A percentile compares a stretch with the other conserved stretches of the same genome.
Evolutionary conservation across 306 rosid species (phyloP).

Genomic region (Castanea crenata): DNA sequence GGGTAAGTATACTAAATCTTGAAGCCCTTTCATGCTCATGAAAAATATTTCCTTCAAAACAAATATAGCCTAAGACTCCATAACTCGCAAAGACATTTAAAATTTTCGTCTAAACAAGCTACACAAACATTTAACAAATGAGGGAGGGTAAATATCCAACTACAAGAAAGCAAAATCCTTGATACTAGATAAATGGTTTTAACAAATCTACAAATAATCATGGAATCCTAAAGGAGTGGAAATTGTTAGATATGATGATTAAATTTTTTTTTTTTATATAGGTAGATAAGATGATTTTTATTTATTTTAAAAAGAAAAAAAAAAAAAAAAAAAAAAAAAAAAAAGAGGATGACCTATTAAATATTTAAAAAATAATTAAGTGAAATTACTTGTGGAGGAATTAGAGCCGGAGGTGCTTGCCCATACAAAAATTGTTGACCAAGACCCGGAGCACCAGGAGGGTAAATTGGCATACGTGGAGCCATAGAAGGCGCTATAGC

Average conservation of each 20-base stretch:
- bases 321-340: background rate
- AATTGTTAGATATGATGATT: background rate
- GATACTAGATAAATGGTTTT: background rate
- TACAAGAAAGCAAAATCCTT: too few relatives aligned
- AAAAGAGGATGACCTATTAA: background rate
- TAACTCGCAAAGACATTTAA: background rate
- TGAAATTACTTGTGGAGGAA: constrained; percentile 64
- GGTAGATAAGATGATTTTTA: too few relatives aligned
- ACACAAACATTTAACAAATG: background rate
- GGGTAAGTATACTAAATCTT: too few relatives aligned
- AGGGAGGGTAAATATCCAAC: too few relatives aligned
- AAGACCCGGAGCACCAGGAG: constrained; percentile 74
- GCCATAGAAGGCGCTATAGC: constrained; percentile 58
- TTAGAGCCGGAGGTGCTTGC: constrained; percentile 67
- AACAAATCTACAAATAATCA: background rate
- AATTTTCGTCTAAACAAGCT: background rate
- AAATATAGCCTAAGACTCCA: background rate
- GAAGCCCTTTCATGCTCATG: too few relatives aligned
- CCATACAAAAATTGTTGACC: constrained; percentile 81
- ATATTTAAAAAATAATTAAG: background rate
- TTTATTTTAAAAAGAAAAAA: background rate
- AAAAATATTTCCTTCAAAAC: too few relatives aligned
- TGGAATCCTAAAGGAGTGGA: background rate
- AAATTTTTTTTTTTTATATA: background rate
- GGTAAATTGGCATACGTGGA: constrained; percentile 72